Evolutionary conservation across 1,284 basidiomycete species (phyloP), one percentile per base, ranked within the genome.

Genomic region (Vanrija humicola): DNA sequence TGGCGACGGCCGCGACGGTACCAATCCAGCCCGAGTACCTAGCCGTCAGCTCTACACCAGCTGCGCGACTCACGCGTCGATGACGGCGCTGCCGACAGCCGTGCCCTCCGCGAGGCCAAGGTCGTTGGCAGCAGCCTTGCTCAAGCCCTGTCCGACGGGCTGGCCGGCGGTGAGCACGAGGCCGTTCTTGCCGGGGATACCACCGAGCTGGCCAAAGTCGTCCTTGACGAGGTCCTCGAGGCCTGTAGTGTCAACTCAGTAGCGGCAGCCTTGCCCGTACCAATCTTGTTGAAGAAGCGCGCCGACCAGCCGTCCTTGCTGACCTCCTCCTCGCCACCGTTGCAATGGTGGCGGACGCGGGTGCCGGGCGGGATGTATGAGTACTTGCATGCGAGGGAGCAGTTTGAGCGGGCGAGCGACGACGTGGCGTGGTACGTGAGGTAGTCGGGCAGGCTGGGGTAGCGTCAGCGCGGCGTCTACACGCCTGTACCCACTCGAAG

Each of bases 1-100:
- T 83, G 61, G 86, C 86, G 19, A 84, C 79, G 8, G 93, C 94
- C 8, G 90, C 95, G 39, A 97, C 86, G 0, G 95, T 98, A 18
- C 96, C 95, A 65, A 98, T 82, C 95, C 95, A 98, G n/a, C 95
- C 95, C 3, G 95, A 92, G 75, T 98, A 97, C 7, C 88, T 90
- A 61, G 6, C 12, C 6, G 47, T 46, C 40, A 53, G 51, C 38
- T 9, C 6, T 6, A 2, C 42, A 38, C 15, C 42, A 9, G 21
- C 14, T 15, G 43, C 15, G 5, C 14, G 10, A 78, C 85, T 71
- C 68, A 93, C 83, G 94, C 95, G 67, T 98, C 95, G 67, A 98
- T 97, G 46, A 98, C 83, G 21, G 86, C 94, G 63, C 90, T 94
- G 6, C 94, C 94, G 18, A 98, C 92, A 0, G 93, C 85, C 0